Evolutionary conservation across 2,329 filamentous ascomycete genomes (phyloP).

Genomic region (Pestalotiopsis sp.): DNA sequence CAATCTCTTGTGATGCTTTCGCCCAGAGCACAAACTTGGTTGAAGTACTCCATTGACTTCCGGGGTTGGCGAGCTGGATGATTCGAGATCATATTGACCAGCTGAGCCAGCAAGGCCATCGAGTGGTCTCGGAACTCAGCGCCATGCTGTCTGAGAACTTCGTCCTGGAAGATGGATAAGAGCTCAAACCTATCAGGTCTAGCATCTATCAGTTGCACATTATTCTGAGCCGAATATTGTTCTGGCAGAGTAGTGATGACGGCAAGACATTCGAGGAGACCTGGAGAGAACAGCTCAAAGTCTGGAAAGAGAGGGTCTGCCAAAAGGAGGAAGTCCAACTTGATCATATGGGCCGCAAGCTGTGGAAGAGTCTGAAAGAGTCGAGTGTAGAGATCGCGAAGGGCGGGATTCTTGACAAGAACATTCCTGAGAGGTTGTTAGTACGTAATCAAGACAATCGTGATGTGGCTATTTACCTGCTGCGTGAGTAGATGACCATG

Average conservation of each 20-base stretch:
- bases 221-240: constrained; percentile 30
- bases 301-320: constrained; percentile 34
- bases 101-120: constrained; percentile 41
- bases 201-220: constrained; percentile 26
- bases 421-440: constrained; percentile 13
- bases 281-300: constrained; percentile 36
- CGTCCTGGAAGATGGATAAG: constrained; percentile 41
- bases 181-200: constrained; percentile 36
- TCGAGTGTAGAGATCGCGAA: constrained; percentile 29
- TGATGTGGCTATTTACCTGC: constrained; percentile 29
- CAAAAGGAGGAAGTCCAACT: constrained; percentile 45
- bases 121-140: constrained; percentile 28
- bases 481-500: constrained; percentile 37
- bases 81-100: constrained; percentile 40
- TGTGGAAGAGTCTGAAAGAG: constrained; percentile 42
- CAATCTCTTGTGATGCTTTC: constrained; percentile 27
- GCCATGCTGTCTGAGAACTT: constrained; percentile 26
- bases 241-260: constrained; percentile 35
- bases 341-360: constrained; percentile 52
- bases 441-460: neutral
- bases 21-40: constrained; percentile 30
- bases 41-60: constrained; percentile 45
- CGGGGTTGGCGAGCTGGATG: constrained; percentile 44
- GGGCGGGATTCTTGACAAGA: constrained; percentile 26
- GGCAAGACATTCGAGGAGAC: constrained; percentile 47